Evolutionary conservation across 257 asterid species (phyloP), one percentile per base, ranked within the genome.

Genomic region (Solanum neorickii): DNA sequence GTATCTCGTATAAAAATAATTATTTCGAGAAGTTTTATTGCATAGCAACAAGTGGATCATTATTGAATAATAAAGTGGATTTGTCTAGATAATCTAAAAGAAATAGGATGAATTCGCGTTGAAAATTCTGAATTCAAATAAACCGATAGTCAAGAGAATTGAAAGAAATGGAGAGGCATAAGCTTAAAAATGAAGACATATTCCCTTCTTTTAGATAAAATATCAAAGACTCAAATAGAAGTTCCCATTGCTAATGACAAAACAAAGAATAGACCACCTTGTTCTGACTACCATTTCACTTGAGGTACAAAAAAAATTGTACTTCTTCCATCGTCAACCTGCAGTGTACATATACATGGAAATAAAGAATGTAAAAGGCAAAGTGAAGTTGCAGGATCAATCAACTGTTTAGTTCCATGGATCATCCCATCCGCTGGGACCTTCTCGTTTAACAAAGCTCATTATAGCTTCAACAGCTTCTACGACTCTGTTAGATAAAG

Each of bases 371-470:
- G 68, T 80, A 29, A 80, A 21, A 47, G 69, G 69, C 69, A 80
- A 80, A 27, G 62, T 80, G n/a, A 77, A 83, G 87, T 46, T 86
- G 85, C 41, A 69, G 56, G 31, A 78, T 25, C 47, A 47, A 76
- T 29, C 44, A 47, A 14, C 82, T 9, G 35, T 68, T 90, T 87
- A 96, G 88, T 93, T 94, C 99, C 98, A 94, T 0, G 98, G 99
- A 73, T 96, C 98, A 35, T 96, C 99, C 94, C 98, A 94, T 14
- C 98, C 98, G 77, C 93, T 93, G 23, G 94, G 98, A 7, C 95
- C 98, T 66, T 94, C 99, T 89, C 98, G 93, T 73, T 89, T 96
- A 13, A 95, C 91, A 84, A 96, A 92, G 33, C 90, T 93, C 86
- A 94, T 90, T 12, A 96, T 96, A 39, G 92, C 90, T 62, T 92